These are phyloP conservation scores for Protomyces pachydermus DNA, from an alignment of 1,139 yeast genomes.

Conservation along the genomic window DNA sequence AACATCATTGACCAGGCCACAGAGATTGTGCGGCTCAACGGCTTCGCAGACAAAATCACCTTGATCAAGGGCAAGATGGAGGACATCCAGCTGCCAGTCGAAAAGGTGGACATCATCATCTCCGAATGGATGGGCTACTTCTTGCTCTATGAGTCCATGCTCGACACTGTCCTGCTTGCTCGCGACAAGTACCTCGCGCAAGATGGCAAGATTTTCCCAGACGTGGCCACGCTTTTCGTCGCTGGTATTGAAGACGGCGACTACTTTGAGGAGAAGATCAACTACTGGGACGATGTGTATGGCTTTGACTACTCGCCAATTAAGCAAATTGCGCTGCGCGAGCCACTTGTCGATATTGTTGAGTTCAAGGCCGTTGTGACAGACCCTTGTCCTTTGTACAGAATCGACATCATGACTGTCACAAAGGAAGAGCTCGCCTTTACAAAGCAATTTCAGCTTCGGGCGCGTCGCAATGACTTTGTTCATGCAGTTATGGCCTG, in stretches of 20 bases:
- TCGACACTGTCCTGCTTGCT: constrained; percentile 91
- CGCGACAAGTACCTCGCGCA: constrained; percentile 83
- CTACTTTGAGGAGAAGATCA: constrained; percentile 86
- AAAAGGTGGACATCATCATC: constrained; percentile 83
- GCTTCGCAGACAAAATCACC: constrained; percentile 81
- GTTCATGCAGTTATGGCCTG: constrained; percentile 89
- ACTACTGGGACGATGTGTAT: constrained; percentile 94
- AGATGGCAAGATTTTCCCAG: constrained; percentile 93
- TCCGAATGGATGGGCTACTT: constrained; percentile 99
- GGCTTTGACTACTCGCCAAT: constrained; percentile 88
- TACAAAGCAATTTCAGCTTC: constrained; percentile 58
- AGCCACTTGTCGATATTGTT: constrained; percentile 92
- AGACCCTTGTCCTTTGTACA: constrained; percentile 62
- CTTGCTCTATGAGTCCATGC: constrained; percentile 91
- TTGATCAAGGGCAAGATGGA: constrained; percentile 89
- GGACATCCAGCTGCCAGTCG: constrained; percentile 75
- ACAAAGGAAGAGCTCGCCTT: constrained; percentile 77
- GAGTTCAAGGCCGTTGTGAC: constrained; percentile 74
- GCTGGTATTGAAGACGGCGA: constrained; percentile 95
- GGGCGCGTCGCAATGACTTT: constrained; percentile 70
- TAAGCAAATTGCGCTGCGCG: constrained; percentile 72
- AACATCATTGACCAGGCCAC: constrained; percentile 92
- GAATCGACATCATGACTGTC: constrained; percentile 85
- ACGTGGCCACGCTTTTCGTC: constrained; percentile 80
- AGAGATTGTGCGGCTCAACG: constrained; percentile 77